Conservation (phyloP, 345 rosid species). For the Laguncularia racemosa region DNA sequence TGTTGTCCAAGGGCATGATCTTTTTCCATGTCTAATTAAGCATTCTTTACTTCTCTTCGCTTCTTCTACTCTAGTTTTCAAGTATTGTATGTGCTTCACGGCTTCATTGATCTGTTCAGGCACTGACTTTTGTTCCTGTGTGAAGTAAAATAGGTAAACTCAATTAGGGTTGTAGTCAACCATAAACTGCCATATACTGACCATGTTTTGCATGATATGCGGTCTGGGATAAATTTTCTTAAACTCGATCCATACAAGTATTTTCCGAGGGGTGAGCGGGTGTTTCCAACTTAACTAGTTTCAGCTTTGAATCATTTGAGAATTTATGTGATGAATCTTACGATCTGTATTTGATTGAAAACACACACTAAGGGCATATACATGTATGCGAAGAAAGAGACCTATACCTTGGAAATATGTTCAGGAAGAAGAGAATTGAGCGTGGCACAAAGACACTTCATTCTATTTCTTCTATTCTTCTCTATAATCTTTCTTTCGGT, state of each 20-base stretch:
- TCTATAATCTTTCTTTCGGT: slow-evolving; percentile 42
- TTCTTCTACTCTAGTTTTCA: slow-evolving; percentile 24
- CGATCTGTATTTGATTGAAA: no score
- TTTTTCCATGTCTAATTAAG: slow-evolving; percentile 17
- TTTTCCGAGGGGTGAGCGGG: no score
- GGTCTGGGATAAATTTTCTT: no score
- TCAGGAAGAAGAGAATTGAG: slow-evolving; percentile 44
- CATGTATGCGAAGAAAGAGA: not conserved
- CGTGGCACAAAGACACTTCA: slow-evolving; percentile 34
- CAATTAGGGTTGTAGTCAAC: no score
- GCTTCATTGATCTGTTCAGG: slow-evolving; percentile 57
- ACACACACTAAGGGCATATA: no score
- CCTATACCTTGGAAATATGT: slow-evolving; percentile 20
- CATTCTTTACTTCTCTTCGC: slow-evolving; percentile 25
- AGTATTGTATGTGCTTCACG: slow-evolving; percentile 27
- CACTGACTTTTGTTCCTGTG: slow-evolving; percentile 27
- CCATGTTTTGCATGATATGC: no score
- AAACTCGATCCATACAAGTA: no score
- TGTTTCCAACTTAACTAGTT: not conserved
- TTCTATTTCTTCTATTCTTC: slow-evolving; percentile 43
- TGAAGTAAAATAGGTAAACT: no score
- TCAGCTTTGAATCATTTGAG: not conserved
- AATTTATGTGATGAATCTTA: not conserved
- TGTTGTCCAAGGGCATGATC: slow-evolving; percentile 5
- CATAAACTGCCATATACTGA: no score